Evolutionary conservation across 768 basidiomycete genomes (phyloP).

Genomic region (Lactarius tabidus): DNA sequence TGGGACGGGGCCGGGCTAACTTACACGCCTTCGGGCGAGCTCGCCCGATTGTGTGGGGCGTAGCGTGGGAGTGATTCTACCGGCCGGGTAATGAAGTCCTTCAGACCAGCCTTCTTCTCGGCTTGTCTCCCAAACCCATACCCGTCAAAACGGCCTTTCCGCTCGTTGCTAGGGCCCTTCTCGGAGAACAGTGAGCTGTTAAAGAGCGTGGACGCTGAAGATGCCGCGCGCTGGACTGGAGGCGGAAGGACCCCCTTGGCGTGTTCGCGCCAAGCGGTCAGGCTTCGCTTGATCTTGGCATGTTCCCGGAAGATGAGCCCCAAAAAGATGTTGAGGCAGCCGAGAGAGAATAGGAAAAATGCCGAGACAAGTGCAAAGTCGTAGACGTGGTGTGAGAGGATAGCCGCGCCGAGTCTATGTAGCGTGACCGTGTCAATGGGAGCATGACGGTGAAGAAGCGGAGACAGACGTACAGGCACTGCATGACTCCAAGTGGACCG

Average conservation of each 20-base stretch:
- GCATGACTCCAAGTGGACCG: slow-evolving; percentile 82
- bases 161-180: slow-evolving; percentile 10
- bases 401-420: slow-evolving; percentile 44
- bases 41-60: slow-evolving; percentile 33
- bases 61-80: slow-evolving; percentile 24
- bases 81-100: slow-evolving; percentile 38
- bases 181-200: slow-evolving; percentile 3
- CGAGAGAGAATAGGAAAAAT: slow-evolving; percentile 88
- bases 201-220: slow-evolving; percentile 21
- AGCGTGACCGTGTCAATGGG: background rate
- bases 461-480: slow-evolving; percentile 61
- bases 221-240: slow-evolving; percentile 20
- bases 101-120: slow-evolving; percentile 64
- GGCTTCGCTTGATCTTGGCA: slow-evolving; percentile 57
- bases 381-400: slow-evolving; percentile 63
- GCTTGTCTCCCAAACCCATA: slow-evolving; percentile 80
- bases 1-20: background rate
- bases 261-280: slow-evolving; percentile 55
- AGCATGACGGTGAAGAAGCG: background rate
- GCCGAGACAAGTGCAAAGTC: slow-evolving; percentile 87
- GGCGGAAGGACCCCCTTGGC: slow-evolving; percentile 23
- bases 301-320: slow-evolving; percentile 68
- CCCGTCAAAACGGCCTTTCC: slow-evolving; percentile 35
- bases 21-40: slow-evolving; percentile 1
- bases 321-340: slow-evolving; percentile 81